Evolutionary conservation across 129 eudicot species (phyloP), one percentile per base, ranked within the genome.

Genomic region (Sambucus nigra): DNA sequence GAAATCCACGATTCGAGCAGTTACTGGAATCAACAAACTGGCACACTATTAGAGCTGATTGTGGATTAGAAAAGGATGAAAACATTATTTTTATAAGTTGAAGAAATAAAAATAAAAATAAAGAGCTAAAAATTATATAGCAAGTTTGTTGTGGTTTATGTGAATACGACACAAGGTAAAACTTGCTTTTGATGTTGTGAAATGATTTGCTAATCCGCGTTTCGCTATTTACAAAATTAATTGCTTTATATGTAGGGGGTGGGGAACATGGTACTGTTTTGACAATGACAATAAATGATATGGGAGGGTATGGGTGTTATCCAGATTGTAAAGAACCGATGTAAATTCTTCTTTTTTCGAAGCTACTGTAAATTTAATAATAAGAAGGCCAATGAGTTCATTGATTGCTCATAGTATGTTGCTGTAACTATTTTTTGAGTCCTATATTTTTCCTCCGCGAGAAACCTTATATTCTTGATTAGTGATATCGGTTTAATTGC

Each of bases 261-360:
- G 76, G 62, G 10, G 65, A 72, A 51, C 66, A 76, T 58, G 82
- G 72, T 45, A 80, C 75, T 62, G 82, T 71, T 19, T 61, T 91
- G 50, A 91, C 59, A n/a, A 40, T 91, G 62, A 60, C 59, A 35
- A 74, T 86, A 32, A 91, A 82, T 66, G 99, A 91, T 68, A 60
- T 91, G 78, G 99, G 99, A 42, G 72, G 79, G 75, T 74, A 79
- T 49, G 99, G 99, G 48, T 82, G 95, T 65, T 79, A 74, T 74
- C 89, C 86, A 41, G 78, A 75, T 69, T 86, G 94, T 73, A 38
- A 38, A 22, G 76, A 72, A 52, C 67, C 69, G 86, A 75, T 76
- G 73, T 74, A 89, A 19, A 55, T 38, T 66, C 74, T 94, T 56
- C 87, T 82, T 51, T 66, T 55, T 32, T 77, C 24, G 76, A 86